Percentiles rank a stretch among this genome's conserved stretches.
These are phyloP conservation scores for Gracilaria vermiculophylla DNA, from an alignment of 23 red algal species.

Conservation along the genomic window DNA sequence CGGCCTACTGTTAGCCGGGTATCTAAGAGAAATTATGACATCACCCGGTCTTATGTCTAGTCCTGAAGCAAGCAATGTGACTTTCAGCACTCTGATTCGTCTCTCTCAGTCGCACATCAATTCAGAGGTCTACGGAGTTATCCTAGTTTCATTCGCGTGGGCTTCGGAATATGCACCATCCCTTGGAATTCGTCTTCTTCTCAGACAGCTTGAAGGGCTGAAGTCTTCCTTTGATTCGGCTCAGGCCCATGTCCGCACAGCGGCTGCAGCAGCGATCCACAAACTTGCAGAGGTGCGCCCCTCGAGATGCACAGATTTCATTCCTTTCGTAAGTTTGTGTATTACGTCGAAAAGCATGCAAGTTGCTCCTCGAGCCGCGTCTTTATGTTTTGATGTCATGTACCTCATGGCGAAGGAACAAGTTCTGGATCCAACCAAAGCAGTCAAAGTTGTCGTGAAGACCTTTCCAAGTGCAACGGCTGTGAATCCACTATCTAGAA, in stretches of 20 bases:
- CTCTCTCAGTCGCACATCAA: background rate
- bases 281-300: slow-evolving; percentile 45
- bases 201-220: slow-evolving; percentile 7
- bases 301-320: slow-evolving; percentile 8
- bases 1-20: background rate
- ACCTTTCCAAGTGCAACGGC: background rate
- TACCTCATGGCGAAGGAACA: slow-evolving; percentile 38
- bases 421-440: slow-evolving; percentile 40
- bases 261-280: slow-evolving; percentile 29
- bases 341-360: slow-evolving; percentile 32
- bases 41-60: background rate
- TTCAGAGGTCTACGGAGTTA: background rate
- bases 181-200: slow-evolving; percentile 8
- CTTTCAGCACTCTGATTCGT: slow-evolving; percentile 4
- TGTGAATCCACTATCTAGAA: background rate
- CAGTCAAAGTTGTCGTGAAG: slow-evolving; percentile 49
- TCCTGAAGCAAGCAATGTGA: slow-evolving; percentile 6
- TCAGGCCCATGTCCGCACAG: background rate
- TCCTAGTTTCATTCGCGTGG: background rate
- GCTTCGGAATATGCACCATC: slow-evolving; percentile 22
- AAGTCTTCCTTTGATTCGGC: slow-evolving; percentile 20
- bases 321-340: slow-evolving; percentile 47
- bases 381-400: slow-evolving; percentile 47
- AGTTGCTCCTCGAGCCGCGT: slow-evolving; percentile 13
- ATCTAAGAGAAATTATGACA: background rate